Conservation (phyloP, 257 asterid species). For the Echites panduratus region DNA sequence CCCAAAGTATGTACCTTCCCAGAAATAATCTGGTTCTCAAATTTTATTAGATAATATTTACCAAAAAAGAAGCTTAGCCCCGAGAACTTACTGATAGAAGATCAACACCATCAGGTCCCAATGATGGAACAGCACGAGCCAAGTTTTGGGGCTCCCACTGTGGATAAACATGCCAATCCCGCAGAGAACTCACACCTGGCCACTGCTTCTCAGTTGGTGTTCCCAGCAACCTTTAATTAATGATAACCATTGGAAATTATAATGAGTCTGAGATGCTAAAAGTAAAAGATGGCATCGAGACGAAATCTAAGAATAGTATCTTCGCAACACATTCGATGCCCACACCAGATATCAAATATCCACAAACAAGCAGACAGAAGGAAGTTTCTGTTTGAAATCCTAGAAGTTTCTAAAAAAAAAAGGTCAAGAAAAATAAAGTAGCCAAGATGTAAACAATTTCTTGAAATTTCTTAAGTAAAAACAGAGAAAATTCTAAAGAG, state of each 20-base stretch:
- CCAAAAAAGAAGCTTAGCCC: conserved; percentile 1
- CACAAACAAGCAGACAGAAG: background rate
- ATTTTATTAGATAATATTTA: background rate
- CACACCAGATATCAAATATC: background rate
- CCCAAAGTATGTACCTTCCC: background rate
- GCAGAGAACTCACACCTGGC: conserved; percentile 79
- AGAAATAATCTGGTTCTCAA: background rate
- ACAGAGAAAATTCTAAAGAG: no score
- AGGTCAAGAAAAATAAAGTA: no score
- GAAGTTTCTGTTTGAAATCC: background rate
- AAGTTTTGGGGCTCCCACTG: conserved; percentile 82
- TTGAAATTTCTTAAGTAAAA: no score
- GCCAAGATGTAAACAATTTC: no score
- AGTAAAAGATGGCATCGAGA: background rate
- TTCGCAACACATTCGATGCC: background rate
- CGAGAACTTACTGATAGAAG: conserved; percentile 52
- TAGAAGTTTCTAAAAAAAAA: no score
- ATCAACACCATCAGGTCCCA: conserved; percentile 84
- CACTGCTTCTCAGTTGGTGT: conserved; percentile 82
- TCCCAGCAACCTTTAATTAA: conserved; percentile 63
- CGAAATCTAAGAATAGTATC: background rate
- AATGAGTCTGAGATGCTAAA: background rate
- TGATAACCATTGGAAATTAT: background rate
- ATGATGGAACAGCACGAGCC: conserved; percentile 69
- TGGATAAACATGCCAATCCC: conserved; percentile 97